phyloP scores from a whole-genome alignment of 1,139 yeast genomes.

The Yamadazyma oceani region DNA sequence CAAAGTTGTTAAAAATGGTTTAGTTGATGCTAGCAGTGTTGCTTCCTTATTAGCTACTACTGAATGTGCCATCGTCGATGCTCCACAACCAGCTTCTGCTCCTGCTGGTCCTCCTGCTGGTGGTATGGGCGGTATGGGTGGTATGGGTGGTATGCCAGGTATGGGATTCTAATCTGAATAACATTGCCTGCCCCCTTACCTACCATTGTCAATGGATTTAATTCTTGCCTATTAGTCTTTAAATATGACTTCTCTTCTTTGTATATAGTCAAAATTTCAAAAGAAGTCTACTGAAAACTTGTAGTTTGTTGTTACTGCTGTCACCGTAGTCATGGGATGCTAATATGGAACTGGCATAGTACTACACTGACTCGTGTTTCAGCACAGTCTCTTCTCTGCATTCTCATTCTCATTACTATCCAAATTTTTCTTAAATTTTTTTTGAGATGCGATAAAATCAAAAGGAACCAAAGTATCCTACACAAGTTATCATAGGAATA shows the following conservation, averaged over 20 bases:
- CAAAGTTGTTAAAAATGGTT: conserved; percentile 97
- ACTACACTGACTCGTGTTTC: not conserved
- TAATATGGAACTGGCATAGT: too few relatives aligned
- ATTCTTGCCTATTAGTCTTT: conserved; percentile 1
- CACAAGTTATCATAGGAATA: not conserved
- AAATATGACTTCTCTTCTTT: conserved; percentile 1
- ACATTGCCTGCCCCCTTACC: too few relatives aligned
- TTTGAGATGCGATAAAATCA: too few relatives aligned
- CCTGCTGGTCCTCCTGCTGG: conserved; percentile 62
- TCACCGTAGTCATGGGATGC: too few relatives aligned
- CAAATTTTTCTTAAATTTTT: too few relatives aligned
- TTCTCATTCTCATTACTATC: not conserved
- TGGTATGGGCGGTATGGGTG: conserved; percentile 51
- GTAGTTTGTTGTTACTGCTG: not conserved
- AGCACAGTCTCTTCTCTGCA: not conserved
- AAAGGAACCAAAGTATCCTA: not conserved
- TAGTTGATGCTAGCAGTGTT: conserved; percentile 97
- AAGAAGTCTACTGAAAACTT: not conserved
- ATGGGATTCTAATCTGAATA: conserved; percentile 15
- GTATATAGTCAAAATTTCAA: conserved; percentile 6
- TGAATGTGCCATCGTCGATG: conserved; percentile 98
- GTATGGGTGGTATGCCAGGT: conserved; percentile 37
- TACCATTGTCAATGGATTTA: not conserved
- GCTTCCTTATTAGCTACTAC: conserved; percentile 98
- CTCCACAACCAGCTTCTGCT: conserved; percentile 84